Base-by-base conservation (phyloP, 768 basidiomycete genomes). In the Guyanaporus albipodus region DNA sequence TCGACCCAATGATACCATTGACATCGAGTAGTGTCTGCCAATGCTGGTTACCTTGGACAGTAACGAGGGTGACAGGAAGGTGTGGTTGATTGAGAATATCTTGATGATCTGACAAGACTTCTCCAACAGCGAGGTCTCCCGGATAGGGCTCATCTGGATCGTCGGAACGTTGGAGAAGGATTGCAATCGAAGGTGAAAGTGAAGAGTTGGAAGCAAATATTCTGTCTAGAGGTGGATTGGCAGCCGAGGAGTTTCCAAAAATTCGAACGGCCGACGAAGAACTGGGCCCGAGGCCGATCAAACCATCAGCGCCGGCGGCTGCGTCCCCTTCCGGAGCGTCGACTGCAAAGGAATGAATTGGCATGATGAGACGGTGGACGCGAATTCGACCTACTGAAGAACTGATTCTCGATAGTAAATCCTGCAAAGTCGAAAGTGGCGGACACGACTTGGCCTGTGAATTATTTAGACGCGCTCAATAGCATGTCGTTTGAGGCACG, bases 101-200 rank as follows among this genome's bases (percentile, higher is more conserved):
- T 33, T 70, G 62, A 57, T 74, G 81, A 6, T 75, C 72, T 0
- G 72, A 49, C 7, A 85, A 58, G 14, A 79, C 62, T 49, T 83
- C 81, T 15, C 82, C 80, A 14, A 88, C 67, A 3, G 84, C 79
- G 38, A 89, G 67, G 44, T 79, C 74, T 4, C 87, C 87, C 1
- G 75, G 75, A 38, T 75, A 77, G 9, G 60, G 67, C 32, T 77
- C 70, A 1, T 66, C 64, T 10, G 78, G 76, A 56, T 81, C 83
- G 49, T 76, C 65, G 10, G 73, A 68, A 19, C 87, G 78, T 23
- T 79, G 78, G 23, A 90, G 74, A 26, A 83, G 73, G 49, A 89
- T 68, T 0, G 83, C 77, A 44, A 89, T 70, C 51, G 67, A 78
- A 58, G 85, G 83, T 0, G 81, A 75, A 2, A 78, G 67, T n/a